Conservation (phyloP, 371 early-diverging fungal genomes). For the Amoeboaphelidium protococcarum region DNA sequence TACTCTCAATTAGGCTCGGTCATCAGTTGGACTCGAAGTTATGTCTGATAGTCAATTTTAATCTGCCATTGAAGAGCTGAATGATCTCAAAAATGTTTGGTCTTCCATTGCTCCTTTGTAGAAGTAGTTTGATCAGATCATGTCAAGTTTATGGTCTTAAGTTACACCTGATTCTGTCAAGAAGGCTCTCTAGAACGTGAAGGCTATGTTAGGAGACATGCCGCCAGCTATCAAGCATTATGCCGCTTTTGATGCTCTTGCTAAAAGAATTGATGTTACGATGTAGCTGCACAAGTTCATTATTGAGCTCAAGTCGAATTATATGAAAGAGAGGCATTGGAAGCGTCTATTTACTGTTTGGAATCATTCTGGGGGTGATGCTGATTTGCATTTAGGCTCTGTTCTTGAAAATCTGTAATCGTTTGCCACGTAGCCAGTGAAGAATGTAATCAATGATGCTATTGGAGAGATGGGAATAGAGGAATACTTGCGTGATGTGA, state of each 20-base stretch:
- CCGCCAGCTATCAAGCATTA: constrained; percentile 85
- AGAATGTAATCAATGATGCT: constrained; percentile 66
- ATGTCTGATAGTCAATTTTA: constrained; percentile 38
- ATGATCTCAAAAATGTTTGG: constrained; percentile 87
- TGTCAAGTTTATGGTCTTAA: constrained; percentile 63
- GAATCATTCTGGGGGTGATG: background rate
- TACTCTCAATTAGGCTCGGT: too few relatives aligned
- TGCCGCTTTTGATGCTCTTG: constrained; percentile 84
- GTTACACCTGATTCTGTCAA: constrained; percentile 58
- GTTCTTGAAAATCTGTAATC: too few relatives aligned
- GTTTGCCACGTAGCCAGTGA: too few relatives aligned
- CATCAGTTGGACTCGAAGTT: too few relatives aligned
- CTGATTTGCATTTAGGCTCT: background rate
- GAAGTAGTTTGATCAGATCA: constrained; percentile 51
- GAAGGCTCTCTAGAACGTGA: constrained; percentile 54
- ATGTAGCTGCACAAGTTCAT: constrained; percentile 53
- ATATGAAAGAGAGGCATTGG: constrained; percentile 93
- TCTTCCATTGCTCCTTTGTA: constrained; percentile 49
- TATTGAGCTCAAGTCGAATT: constrained; percentile 79
- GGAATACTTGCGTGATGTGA: constrained; percentile 76
- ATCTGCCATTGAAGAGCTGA: constrained; percentile 72
- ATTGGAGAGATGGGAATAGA: constrained; percentile 98
- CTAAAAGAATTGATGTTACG: constrained; percentile 45
- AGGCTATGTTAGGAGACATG: constrained; percentile 62
- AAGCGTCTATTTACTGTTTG: constrained; percentile 52